phyloP scores from a whole-genome alignment of 225 moss, liverwort and hornwort species.

The Sphagnum tenellum region DNA sequence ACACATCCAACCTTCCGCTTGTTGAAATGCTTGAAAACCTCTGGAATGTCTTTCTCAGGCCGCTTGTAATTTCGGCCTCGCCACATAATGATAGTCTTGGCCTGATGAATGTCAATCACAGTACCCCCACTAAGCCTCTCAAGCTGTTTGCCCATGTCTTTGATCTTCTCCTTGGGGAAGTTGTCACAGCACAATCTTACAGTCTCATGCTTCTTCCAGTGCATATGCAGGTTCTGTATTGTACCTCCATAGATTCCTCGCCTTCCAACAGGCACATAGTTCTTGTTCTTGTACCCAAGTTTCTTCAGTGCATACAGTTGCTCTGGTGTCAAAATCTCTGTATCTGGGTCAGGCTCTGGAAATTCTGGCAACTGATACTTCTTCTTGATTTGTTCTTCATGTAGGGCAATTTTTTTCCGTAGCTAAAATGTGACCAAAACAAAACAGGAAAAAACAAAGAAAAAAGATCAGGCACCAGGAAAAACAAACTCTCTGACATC shows the following conservation, averaged over 20 bases:
- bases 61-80: slow-evolving; percentile 89
- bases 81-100: slow-evolving; percentile 84
- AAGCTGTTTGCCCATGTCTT: slow-evolving; percentile 75
- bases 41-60: slow-evolving; percentile 81
- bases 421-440: slow-evolving; percentile 21
- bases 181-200: slow-evolving; percentile 85
- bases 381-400: slow-evolving; percentile 53
- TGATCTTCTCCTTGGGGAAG: slow-evolving; percentile 69
- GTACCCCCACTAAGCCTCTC: slow-evolving; percentile 83
- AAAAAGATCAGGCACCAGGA: too few species aligned
- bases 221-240: slow-evolving; percentile 94
- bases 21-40: slow-evolving; percentile 74
- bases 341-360: slow-evolving; percentile 78
- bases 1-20: slow-evolving; percentile 68
- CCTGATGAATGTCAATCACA: slow-evolving; percentile 85
- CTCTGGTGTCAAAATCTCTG: slow-evolving; percentile 80
- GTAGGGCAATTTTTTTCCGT: slow-evolving; percentile 67
- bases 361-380: slow-evolving; percentile 75
- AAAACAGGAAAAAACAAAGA: too few species aligned
- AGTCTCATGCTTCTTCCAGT: slow-evolving; percentile 99
- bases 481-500: too few species aligned
- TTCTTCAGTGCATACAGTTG: slow-evolving; percentile 82
- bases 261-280: slow-evolving; percentile 90
- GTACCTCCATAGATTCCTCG: slow-evolving; percentile 97
- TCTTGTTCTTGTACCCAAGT: slow-evolving; percentile 93